phyloP scores from a whole-genome alignment of 2,329 filamentous ascomycete genomes.

The Juglanconis juglandina region DNA sequence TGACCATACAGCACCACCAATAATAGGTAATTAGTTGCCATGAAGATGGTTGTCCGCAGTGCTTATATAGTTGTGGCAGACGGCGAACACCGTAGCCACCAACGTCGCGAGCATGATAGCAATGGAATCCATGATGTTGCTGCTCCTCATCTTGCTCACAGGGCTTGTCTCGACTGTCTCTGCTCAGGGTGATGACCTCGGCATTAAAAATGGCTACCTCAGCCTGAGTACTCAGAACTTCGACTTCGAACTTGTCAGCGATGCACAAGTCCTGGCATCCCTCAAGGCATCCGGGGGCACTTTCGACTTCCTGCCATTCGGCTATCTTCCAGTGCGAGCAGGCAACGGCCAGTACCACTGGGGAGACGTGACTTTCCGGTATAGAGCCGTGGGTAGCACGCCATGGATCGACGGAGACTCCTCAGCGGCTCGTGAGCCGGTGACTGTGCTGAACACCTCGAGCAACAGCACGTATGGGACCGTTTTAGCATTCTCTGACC shows the following conservation, averaged over 20 bases:
- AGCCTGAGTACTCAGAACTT: constrained; percentile 39
- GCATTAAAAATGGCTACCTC: constrained; percentile 38
- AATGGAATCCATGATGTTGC: background rate
- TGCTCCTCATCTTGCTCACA: background rate
- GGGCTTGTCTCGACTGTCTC: background rate
- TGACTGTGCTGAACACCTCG: constrained; percentile 27
- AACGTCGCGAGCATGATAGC: background rate
- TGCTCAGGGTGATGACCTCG: constrained; percentile 32
- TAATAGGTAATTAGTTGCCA: background rate
- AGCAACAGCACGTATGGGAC: constrained; percentile 20
- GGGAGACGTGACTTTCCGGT: constrained; percentile 55
- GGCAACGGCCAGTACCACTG: constrained; percentile 55
- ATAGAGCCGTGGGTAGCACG: constrained; percentile 36
- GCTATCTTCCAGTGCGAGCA: constrained; percentile 44
- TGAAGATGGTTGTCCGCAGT: background rate
- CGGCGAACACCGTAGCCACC: background rate
- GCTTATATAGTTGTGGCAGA: background rate
- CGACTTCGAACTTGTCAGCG: constrained; percentile 37
- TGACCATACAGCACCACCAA: constrained; percentile 1
- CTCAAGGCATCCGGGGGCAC: constrained; percentile 35
- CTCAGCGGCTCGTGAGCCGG: constrained; percentile 35
- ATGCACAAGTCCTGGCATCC: constrained; percentile 48
- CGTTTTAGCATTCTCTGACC: constrained; percentile 35
- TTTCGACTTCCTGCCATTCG: constrained; percentile 56
- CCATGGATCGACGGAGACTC: constrained; percentile 48